phyloP scores from a whole-genome alignment of 2,329 filamentous ascomycete genomes.

The Aureobasidium sp. region DNA sequence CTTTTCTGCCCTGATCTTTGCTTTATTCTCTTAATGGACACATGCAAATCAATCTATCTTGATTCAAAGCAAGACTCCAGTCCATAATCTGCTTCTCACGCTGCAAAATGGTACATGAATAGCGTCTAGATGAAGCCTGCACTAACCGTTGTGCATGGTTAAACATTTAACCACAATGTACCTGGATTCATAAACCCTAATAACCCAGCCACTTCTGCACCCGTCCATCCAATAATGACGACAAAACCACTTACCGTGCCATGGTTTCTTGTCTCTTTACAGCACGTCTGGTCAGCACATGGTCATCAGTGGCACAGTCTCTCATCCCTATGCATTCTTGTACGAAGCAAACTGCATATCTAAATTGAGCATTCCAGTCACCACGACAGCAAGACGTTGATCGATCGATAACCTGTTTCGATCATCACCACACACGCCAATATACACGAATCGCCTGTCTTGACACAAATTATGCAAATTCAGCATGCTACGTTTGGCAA shows the following conservation, averaged over 20 bases:
- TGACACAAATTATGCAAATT: background rate
- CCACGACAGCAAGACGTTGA: constrained; percentile 10
- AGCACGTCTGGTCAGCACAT: background rate
- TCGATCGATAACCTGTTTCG: constrained; percentile 4
- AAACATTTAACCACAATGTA: constrained; percentile 2
- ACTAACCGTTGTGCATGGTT: constrained; percentile 7
- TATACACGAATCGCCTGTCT: background rate
- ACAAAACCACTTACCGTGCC: background rate
- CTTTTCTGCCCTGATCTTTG: background rate
- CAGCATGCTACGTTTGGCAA: background rate
- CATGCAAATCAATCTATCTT: background rate
- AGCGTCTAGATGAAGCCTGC: background rate
- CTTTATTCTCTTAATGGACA: background rate
- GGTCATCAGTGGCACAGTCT: background rate
- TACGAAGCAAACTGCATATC: background rate
- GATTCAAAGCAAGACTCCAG: background rate
- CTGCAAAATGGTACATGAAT: background rate
- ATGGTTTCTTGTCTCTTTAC: background rate
- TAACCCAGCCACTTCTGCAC: constrained; percentile 3
- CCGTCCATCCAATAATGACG: constrained; percentile 2
- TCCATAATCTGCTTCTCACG: background rate
- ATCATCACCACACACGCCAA: background rate
- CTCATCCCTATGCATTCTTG: background rate
- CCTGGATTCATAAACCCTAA: constrained; percentile 5
- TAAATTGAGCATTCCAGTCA: constrained; percentile 6